Conservation (phyloP, 2,329 filamentous ascomycete species). For the Aspergillus sp. region DNA sequence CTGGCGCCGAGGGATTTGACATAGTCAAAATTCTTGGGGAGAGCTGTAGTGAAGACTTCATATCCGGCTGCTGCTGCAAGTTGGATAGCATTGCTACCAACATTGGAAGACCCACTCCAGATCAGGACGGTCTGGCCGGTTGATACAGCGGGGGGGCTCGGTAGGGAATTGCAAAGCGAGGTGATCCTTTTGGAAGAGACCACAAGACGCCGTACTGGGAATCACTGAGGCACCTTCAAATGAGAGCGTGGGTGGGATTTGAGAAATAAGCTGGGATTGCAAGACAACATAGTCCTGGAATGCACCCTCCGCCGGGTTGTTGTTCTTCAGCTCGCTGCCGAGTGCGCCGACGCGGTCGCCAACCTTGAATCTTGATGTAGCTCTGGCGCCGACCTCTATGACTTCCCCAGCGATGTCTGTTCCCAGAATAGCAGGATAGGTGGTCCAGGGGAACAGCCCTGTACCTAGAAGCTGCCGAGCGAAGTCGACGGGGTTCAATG, state of each 20-base stretch:
- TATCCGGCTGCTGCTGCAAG: constrained; percentile 31
- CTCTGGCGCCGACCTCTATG: constrained; percentile 34
- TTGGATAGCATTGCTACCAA: constrained; percentile 50
- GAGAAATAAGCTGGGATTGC: constrained; percentile 12
- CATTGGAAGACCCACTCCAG: constrained; percentile 27
- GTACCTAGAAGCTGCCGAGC: constrained; percentile 33
- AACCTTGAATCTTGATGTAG: constrained; percentile 32
- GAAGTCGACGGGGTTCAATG: constrained; percentile 48
- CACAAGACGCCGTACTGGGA: constrained; percentile 21
- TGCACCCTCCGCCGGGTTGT: constrained; percentile 15
- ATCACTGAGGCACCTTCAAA: constrained; percentile 22
- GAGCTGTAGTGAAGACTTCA: constrained; percentile 13
- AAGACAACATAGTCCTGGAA: constrained; percentile 28
- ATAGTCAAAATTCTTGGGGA: constrained; percentile 13
- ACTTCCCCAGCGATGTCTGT: constrained; percentile 48
- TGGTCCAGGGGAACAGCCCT: constrained; percentile 27
- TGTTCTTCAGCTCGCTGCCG: constrained; percentile 16
- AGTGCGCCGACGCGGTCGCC: constrained; percentile 45
- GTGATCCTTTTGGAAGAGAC: constrained; percentile 21
- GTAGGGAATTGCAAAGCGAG: constrained; percentile 15
- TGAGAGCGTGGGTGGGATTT: constrained; percentile 16
- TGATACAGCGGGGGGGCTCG: neutral
- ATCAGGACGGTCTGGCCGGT: constrained; percentile 6
- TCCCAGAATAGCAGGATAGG: constrained; percentile 41
- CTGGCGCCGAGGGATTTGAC: constrained; percentile 48